These are phyloP conservation scores for Populus ilicifolia DNA, from an alignment of 345 rosid species.

Conservation along the genomic window DNA sequence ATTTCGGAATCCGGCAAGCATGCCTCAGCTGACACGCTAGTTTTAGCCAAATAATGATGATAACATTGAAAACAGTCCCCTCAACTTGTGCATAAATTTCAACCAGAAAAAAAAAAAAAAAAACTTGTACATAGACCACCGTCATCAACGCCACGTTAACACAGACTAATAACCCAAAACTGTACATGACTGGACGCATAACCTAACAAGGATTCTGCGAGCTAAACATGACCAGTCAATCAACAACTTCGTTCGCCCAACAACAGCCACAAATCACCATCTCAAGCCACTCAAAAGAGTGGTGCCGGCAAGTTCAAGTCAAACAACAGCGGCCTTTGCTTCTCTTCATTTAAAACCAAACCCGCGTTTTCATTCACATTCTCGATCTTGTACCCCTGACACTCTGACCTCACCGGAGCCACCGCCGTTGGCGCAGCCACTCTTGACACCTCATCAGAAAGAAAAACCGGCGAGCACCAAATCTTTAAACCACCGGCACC, in stretches of 20 bases:
- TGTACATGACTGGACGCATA: too few species aligned
- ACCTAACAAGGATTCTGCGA: background rate
- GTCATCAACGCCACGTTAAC: too few species aligned
- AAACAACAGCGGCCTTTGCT: slow-evolving; percentile 2
- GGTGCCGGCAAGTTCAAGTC: slow-evolving; percentile 20
- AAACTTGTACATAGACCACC: too few species aligned
- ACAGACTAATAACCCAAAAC: too few species aligned
- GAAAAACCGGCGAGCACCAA: background rate
- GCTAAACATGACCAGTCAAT: background rate
- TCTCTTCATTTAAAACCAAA: background rate
- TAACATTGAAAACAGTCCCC: too few species aligned
- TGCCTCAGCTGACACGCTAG: too few species aligned
- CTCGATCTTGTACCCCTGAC: background rate
- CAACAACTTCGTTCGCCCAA: background rate
- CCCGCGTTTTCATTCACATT: background rate
- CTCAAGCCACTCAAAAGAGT: slow-evolving; percentile 1
- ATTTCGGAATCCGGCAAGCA: too few species aligned
- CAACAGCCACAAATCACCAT: background rate
- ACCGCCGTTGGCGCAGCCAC: background rate
- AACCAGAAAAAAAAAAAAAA: too few species aligned
- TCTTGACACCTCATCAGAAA: background rate
- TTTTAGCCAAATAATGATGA: too few species aligned
- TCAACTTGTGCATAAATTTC: too few species aligned
- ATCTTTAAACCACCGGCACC: background rate
- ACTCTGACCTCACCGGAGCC: slow-evolving; percentile 4